Evolutionary conservation across 495 filamentous ascomycete genomes (phyloP).

Genomic region (Podospora tetraspora): DNA sequence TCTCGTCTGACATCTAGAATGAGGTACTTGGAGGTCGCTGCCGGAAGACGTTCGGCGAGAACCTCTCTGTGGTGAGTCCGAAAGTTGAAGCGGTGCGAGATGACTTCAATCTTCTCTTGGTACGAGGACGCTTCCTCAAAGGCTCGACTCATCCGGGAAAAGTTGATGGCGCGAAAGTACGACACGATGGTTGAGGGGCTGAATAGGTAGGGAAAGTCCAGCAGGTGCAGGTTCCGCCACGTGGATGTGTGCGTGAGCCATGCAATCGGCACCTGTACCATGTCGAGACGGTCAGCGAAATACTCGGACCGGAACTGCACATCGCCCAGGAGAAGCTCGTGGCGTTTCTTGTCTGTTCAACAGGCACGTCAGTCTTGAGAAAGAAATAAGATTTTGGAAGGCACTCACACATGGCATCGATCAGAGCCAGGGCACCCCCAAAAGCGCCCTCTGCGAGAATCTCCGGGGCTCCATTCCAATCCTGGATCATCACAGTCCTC

Average conservation of each 20-base stretch:
- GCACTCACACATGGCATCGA: constrained; percentile 65
- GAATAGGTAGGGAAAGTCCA: constrained; percentile 80
- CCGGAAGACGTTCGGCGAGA: constrained; percentile 57
- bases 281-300: constrained; percentile 71
- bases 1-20: constrained; percentile 70
- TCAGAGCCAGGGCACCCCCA: constrained; percentile 67
- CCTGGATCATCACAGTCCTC: constrained; percentile 63
- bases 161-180: constrained; percentile 87
- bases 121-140: constrained; percentile 65
- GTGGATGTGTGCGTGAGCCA: constrained; percentile 59
- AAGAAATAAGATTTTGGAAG: not conserved
- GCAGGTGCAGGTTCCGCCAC: constrained; percentile 64
- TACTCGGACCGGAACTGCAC: constrained; percentile 69
- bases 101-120: constrained; percentile 54
- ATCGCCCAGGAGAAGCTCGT: constrained; percentile 56
- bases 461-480: constrained; percentile 71
- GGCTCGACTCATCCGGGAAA: constrained; percentile 70
- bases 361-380: constrained; percentile 12
- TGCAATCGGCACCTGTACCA: constrained; percentile 65
- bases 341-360: constrained; percentile 51
- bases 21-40: constrained; percentile 63
- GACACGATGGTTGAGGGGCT: constrained; percentile 64
- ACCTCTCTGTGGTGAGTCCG: constrained; percentile 40
- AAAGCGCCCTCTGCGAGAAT: constrained; percentile 60
- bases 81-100: constrained; percentile 48